Conservation (phyloP, 2,329 filamentous ascomycete genomes). For the Fusarium nygamai region DNA sequence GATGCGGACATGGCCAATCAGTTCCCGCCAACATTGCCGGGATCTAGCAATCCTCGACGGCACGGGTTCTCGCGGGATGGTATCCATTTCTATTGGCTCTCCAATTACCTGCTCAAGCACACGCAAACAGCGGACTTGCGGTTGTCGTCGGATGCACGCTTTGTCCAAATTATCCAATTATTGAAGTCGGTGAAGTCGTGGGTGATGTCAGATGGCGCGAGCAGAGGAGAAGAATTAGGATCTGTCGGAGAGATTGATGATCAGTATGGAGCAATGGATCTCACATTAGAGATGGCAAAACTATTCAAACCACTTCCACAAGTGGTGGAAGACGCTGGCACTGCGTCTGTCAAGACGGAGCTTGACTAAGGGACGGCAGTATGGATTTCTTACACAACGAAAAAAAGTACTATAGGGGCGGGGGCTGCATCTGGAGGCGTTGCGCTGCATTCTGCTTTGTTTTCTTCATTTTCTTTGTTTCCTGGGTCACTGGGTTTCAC, state of each 20-base stretch:
- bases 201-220: constrained; percentile 70
- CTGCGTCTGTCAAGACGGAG: constrained; percentile 55
- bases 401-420: constrained; percentile 46
- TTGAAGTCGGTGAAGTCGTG: constrained; percentile 69
- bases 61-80: constrained; percentile 77
- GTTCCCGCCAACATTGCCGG: constrained; percentile 63
- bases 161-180: constrained; percentile 68
- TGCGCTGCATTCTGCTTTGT: constrained; percentile 49
- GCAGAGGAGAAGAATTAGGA: constrained; percentile 73
- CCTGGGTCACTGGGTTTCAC: constrained; percentile 36
- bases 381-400: constrained; percentile 44
- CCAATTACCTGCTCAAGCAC: constrained; percentile 71
- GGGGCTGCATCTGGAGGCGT: constrained; percentile 54
- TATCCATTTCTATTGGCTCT: constrained; percentile 79
- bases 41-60: constrained; percentile 63
- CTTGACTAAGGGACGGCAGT: constrained; percentile 46
- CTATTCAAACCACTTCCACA: constrained; percentile 71
- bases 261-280: constrained; percentile 69
- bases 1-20: constrained; percentile 75
- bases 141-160: constrained; percentile 66
- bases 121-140: constrained; percentile 63
- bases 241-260: constrained; percentile 75
- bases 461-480: constrained; percentile 44
- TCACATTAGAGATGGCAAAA: constrained; percentile 76
- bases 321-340: constrained; percentile 55